These are phyloP conservation scores for Nyssa sinensis DNA, from an alignment of 148 eudicot genomes.

Conservation along the genomic window DNA sequence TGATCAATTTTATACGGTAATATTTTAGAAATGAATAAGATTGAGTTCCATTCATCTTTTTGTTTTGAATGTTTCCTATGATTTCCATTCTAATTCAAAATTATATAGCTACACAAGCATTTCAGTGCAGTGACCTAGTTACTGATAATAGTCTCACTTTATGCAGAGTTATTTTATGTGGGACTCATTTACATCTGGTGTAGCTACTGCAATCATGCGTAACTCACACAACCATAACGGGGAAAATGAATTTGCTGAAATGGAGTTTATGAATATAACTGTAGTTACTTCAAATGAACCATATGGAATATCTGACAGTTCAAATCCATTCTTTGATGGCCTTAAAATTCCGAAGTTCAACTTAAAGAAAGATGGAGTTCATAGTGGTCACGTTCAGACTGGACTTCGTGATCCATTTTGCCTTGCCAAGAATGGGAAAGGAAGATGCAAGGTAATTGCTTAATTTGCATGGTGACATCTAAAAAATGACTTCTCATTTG, in stretches of 20 bases:
- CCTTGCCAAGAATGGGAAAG: slow-evolving; percentile 47
- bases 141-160: background rate
- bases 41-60: background rate
- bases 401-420: slow-evolving; percentile 76
- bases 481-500: background rate
- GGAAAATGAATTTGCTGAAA: slow-evolving; percentile 72
- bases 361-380: slow-evolving; percentile 56
- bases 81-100: no score
- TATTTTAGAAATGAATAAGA: background rate
- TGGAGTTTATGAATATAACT: slow-evolving; percentile 77
- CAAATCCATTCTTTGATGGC: slow-evolving; percentile 76
- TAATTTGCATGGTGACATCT: background rate
- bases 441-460: slow-evolving; percentile 66
- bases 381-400: slow-evolving; percentile 89
- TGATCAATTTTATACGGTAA: slow-evolving; percentile 63
- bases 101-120: no score
- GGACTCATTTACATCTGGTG: slow-evolving; percentile 77
- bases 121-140: background rate
- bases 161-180: slow-evolving; percentile 82
- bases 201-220: slow-evolving; percentile 77
- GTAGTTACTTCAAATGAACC: slow-evolving; percentile 80
- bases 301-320: slow-evolving; percentile 74
- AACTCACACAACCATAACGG: slow-evolving; percentile 37
- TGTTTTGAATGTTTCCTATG: no score
- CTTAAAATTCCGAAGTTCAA: slow-evolving; percentile 48